Conservation (phyloP, 83 land plant genomes). For the Picea engelmannii region DNA sequence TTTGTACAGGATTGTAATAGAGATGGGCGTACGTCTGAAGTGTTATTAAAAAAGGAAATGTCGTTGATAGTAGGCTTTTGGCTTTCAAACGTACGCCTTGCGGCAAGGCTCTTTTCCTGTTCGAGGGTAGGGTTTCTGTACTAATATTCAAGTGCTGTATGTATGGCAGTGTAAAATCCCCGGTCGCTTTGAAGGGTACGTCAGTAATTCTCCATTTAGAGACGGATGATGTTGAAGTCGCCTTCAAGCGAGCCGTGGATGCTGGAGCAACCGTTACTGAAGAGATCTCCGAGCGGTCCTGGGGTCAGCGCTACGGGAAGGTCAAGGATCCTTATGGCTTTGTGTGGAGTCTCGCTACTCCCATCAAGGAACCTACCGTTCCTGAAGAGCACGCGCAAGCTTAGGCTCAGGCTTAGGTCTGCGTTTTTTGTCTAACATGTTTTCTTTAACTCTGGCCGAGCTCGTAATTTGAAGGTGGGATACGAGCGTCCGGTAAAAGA, state of each 20-base stretch:
- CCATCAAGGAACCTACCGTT: not conserved
- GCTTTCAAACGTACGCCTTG: not conserved
- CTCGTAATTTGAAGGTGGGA: no score
- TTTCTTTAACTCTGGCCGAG: no score
- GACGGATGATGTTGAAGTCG: constrained; percentile 63
- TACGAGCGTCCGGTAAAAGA: no score
- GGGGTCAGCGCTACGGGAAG: constrained; percentile 62
- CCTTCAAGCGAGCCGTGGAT: constrained; percentile 50
- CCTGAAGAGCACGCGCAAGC: not conserved
- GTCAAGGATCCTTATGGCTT: constrained; percentile 81
- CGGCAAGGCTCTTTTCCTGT: not conserved
- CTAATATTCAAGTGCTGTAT: not conserved
- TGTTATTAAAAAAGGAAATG: no score
- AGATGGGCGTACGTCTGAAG: no score
- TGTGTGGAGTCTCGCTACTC: constrained; percentile 50
- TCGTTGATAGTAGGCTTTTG: no score
- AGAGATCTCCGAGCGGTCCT: constrained; percentile 44
- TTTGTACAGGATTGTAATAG: no score
- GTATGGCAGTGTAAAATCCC: constrained; percentile 41
- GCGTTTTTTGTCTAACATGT: no score
- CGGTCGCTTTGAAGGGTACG: constrained; percentile 20
- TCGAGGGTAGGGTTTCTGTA: not conserved
- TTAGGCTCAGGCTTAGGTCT: no score
- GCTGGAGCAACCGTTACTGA: constrained; percentile 61
- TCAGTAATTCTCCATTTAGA: constrained; percentile 51